Conservation (phyloP, 345 rosid species). For the Kernera saxatilis region DNA sequence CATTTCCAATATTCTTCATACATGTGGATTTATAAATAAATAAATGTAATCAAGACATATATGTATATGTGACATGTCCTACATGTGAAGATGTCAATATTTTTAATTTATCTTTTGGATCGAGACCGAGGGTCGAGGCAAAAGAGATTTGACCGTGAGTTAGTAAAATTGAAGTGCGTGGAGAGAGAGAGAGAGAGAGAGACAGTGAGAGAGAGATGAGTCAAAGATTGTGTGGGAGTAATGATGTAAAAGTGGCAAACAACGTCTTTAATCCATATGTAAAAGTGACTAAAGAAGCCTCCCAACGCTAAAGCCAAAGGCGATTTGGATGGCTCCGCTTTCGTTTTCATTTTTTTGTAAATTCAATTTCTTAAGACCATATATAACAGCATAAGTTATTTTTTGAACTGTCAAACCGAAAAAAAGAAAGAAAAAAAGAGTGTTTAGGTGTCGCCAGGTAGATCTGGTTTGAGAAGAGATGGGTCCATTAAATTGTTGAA, state of each 20-base stretch:
- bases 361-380: background rate
- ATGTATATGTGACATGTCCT: background rate
- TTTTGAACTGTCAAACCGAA: slow-evolving; percentile 3
- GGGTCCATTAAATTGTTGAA: slow-evolving; percentile 17
- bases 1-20: background rate
- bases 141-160: slow-evolving; percentile 13
- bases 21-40: background rate
- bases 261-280: slow-evolving; percentile 30
- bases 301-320: slow-evolving; percentile 32
- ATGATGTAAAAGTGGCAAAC: slow-evolving; percentile 30
- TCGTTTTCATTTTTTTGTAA: background rate
- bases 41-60: background rate
- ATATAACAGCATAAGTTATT: background rate
- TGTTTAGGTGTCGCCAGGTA: slow-evolving; percentile 32
- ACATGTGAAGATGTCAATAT: background rate
- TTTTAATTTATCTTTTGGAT: slow-evolving; percentile 1
- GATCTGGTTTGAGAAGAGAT: slow-evolving; percentile 6
- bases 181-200: background rate
- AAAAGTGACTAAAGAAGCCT: slow-evolving; percentile 21
- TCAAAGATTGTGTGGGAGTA: slow-evolving; percentile 34
- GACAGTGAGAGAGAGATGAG: slow-evolving; percentile 4
- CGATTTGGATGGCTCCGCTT: slow-evolving; percentile 26
- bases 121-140: slow-evolving; percentile 21
- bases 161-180: background rate
- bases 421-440: background rate